Evolutionary conservation across 31 red algal species (phyloP).

Genomic region (Endocladia muricata): DNA sequence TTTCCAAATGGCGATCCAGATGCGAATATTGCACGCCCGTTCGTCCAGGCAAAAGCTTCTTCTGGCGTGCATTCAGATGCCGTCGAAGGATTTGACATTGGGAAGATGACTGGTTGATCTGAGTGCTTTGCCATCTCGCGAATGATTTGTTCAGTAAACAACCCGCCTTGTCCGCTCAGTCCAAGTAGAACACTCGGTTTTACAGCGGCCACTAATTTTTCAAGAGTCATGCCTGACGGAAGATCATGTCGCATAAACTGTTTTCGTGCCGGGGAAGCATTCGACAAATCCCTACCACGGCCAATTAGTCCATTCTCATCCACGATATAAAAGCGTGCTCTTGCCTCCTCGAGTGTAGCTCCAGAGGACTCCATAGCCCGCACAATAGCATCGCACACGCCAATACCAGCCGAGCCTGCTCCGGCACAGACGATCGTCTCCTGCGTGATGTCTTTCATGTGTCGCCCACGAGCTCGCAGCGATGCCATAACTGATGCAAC

Average conservation of each 20-base stretch:
- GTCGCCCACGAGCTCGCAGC: slow-evolving; percentile 29
- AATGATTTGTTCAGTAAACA: slow-evolving; percentile 78
- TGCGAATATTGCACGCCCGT: slow-evolving; percentile 74
- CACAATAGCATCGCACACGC: slow-evolving; percentile 69
- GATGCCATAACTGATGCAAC: slow-evolving; percentile 68
- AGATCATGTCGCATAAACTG: slow-evolving; percentile 50
- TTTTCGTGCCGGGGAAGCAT: slow-evolving; percentile 18
- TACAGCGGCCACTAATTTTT: slow-evolving; percentile 52
- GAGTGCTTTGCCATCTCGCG: slow-evolving; percentile 62
- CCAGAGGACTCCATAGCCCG: slow-evolving; percentile 38
- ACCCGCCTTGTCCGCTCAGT: slow-evolving; percentile 63
- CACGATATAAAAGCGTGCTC: slow-evolving; percentile 34
- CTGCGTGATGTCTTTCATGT: slow-evolving; percentile 11
- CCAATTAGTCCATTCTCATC: slow-evolving; percentile 51
- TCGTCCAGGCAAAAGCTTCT: slow-evolving; percentile 67
- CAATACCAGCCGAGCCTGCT: slow-evolving; percentile 76
- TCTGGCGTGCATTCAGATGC: slow-evolving; percentile 81
- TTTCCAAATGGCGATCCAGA: slow-evolving; percentile 80
- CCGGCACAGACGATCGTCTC: slow-evolving; percentile 82
- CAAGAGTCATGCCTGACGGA: slow-evolving; percentile 35
- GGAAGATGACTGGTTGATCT: slow-evolving; percentile 75
- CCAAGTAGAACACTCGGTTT: slow-evolving; percentile 86
- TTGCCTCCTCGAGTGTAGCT: slow-evolving; percentile 14
- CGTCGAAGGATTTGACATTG: slow-evolving; percentile 78
- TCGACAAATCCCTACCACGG: neutral